Base-by-base conservation (phyloP, 31 red algal genomes). In the Asparagopsis taxiformis region DNA sequence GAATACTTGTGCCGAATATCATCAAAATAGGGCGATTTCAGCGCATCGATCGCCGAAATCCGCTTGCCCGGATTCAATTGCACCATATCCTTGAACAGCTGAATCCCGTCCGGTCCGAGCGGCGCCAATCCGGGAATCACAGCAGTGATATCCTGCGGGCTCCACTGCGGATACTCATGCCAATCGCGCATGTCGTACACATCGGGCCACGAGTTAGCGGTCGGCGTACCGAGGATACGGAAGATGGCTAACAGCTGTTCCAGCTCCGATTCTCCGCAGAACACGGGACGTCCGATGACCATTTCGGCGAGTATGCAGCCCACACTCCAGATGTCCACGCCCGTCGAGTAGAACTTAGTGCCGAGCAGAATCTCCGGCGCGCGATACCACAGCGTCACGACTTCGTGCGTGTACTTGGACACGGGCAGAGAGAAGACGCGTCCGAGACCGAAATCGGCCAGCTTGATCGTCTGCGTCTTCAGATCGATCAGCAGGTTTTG, bases 331-430 rank as follows among this genome's bases (percentile, higher is more conserved):
- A 90, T 88, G 68, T 98, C 94, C 21, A 98, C 91, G 35, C 59
- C 79, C 10, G 94, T 98, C 21, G 90, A 98, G 78, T 98, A 98
- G 70, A 77, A 90, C 36, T 75, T 62, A 3, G 90, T 84, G 35
- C 95, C 95, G 23, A 98, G 75, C 19, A 98, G 50, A 9, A 98
- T 91, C 67, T 98, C 90, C 16, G 95, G 95, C 28, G 95, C 95
- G 43, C 95, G 62, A 48, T 98, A 98, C 95, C 95, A 98, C 69
- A 98, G 51, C 31, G 95, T 94, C 8, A 98, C 90, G 9, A 98
- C 90, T 60, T 98, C 95, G 72, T 98, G 95, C 26, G 95, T 98
- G 70, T 98, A 98, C 72, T 85, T 94, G 16, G 54, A 79, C 19
- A 94, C 91, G 0, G 95, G 95, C 49, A 98, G 55, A 2, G 76